These are phyloP conservation scores for Boletus semigastroideus DNA, from an alignment of 1,284 basidiomycete species.

Conservation along the genomic window DNA sequence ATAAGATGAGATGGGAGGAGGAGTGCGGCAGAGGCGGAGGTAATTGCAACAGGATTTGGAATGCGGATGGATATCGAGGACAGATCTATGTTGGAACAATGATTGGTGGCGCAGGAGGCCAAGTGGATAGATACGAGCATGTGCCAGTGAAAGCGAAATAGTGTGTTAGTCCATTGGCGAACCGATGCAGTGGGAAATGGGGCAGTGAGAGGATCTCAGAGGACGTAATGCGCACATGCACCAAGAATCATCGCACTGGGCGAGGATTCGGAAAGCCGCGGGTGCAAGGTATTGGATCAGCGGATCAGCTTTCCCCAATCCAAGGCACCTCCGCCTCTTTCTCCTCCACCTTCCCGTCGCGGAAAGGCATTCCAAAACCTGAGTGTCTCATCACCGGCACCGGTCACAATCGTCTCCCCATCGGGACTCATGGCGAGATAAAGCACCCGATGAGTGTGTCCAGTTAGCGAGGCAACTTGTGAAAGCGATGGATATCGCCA, in stretches of 20 bases:
- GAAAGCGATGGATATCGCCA: slow-evolving; percentile 95
- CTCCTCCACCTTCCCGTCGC: slow-evolving; percentile 51
- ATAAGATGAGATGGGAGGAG: neutral
- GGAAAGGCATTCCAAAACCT: slow-evolving; percentile 96
- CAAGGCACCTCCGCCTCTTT: slow-evolving; percentile 41
- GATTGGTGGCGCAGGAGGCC: slow-evolving; percentile 13
- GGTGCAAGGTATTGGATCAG: slow-evolving; percentile 7
- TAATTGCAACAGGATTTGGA: slow-evolving; percentile 18
- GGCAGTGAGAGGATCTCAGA: too few relatives aligned
- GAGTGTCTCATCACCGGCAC: slow-evolving; percentile 96
- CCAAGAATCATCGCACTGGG: neutral
- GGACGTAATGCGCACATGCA: slow-evolving; percentile 8
- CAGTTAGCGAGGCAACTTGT: slow-evolving; percentile 92
- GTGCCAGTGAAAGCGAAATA: slow-evolving; percentile 24
- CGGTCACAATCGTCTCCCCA: slow-evolving; percentile 97
- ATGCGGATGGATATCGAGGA: slow-evolving; percentile 22
- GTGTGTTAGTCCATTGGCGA: slow-evolving; percentile 13
- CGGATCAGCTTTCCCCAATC: slow-evolving; percentile 32
- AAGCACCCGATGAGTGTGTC: slow-evolving; percentile 92
- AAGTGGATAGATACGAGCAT: slow-evolving; percentile 29
- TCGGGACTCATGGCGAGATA: slow-evolving; percentile 97
- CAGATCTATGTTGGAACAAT: slow-evolving; percentile 27
- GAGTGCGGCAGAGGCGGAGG: slow-evolving; percentile 2
- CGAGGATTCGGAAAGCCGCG: neutral
- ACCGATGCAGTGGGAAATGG: slow-evolving; percentile 3